Percentiles rank a stretch among this genome's conserved stretches.
These are phyloP conservation scores for Chlorella sp. DNA, from an alignment of 139 green algal species.

Conservation along the genomic window DNA sequence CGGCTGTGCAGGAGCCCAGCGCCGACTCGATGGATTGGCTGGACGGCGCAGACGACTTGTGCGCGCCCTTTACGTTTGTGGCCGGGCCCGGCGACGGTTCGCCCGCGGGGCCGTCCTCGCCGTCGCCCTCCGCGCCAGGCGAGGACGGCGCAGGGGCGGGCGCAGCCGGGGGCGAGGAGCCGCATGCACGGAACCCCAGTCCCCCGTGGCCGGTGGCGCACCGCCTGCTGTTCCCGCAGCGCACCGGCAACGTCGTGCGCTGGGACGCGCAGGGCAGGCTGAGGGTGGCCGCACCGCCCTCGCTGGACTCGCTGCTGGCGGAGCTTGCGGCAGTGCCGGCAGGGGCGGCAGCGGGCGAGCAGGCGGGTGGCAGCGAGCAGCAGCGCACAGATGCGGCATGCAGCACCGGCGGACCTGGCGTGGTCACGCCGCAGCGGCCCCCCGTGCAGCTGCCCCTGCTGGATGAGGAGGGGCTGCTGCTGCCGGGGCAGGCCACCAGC, in stretches of 20 bases:
- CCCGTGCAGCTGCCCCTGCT: constrained; percentile 3
- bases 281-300: constrained; percentile 18
- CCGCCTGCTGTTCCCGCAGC: constrained; percentile 19
- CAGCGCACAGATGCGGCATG: neutral
- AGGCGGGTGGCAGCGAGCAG: neutral
- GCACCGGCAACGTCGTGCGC: neutral
- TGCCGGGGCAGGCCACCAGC: neutral
- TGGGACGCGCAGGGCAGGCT: constrained; percentile 11
- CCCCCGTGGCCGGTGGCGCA: constrained; percentile 2
- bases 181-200: no score
- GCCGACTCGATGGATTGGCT: no score
- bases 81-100: no score
- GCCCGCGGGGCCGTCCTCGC: no score
- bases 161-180: no score
- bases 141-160: no score
- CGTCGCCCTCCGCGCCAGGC: no score
- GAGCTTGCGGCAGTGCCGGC: neutral
- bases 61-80: no score
- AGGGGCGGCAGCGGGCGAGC: neutral
- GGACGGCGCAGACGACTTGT: no score
- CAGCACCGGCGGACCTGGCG: neutral
- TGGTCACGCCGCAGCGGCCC: constrained; percentile 11
- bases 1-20: no score
- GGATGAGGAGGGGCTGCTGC: constrained; percentile 2
- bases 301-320: constrained; percentile 12